A percentile compares a stretch with the other conserved stretches of the same genome.
These are phyloP conservation scores for Phylloporus arenicola DNA, from an alignment of 768 basidiomycete species.

Conservation along the genomic window DNA sequence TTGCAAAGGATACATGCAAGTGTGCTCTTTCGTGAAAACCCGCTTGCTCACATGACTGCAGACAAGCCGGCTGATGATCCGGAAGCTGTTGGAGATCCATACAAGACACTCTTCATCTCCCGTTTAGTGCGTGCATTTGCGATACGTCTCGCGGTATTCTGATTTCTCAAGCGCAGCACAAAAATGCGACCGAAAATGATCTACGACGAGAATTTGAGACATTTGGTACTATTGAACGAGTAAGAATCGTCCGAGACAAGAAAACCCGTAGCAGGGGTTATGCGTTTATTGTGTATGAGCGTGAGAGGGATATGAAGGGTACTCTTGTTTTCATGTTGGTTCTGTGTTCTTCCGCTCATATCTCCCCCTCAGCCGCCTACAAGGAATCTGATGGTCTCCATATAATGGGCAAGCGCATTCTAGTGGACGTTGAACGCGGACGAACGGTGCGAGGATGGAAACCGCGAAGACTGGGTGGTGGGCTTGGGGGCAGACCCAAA, in stretches of 20 bases:
- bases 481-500: slow-evolving; percentile 97
- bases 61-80: slow-evolving; percentile 91
- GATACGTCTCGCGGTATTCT: slow-evolving; percentile 1
- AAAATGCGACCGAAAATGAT: slow-evolving; percentile 86
- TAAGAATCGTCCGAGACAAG: slow-evolving; percentile 88
- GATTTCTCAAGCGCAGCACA: slow-evolving; percentile 54
- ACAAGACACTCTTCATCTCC: slow-evolving; percentile 96
- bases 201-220: slow-evolving; percentile 92
- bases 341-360: slow-evolving; percentile 14
- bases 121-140: slow-evolving; percentile 56
- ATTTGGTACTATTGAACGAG: slow-evolving; percentile 91
- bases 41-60: slow-evolving; percentile 30
- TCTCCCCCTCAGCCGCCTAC: slow-evolving; percentile 65
- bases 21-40: slow-evolving; percentile 13
- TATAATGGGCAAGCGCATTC: slow-evolving; percentile 91
- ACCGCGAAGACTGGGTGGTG: slow-evolving; percentile 93
- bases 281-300: slow-evolving; percentile 96
- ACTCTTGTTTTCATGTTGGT: slow-evolving; percentile 10
- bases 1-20: slow-evolving; percentile 83
- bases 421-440: slow-evolving; percentile 97
- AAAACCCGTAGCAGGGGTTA: slow-evolving; percentile 86
- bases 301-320: slow-evolving; percentile 99
- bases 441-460: slow-evolving; percentile 99
- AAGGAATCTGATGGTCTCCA: slow-evolving; percentile 97
- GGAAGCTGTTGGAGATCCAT: slow-evolving; percentile 92